These are phyloP conservation scores for Leishmania gerbilli DNA, from an alignment of 208 protist genomes.

Conservation along the genomic window DNA sequence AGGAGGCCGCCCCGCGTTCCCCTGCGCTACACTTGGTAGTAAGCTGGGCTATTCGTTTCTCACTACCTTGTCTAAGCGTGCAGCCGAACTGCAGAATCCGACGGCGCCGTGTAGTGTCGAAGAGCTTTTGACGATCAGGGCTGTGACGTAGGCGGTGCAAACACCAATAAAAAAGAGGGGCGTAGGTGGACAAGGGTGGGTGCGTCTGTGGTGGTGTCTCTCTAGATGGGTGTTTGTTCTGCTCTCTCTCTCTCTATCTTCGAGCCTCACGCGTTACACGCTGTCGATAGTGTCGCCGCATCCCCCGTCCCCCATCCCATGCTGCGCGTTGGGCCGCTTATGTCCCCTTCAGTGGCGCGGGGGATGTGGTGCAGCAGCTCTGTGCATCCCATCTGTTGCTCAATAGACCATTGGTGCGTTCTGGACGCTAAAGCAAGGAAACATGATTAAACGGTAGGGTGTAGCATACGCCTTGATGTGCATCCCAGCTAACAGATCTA, in stretches of 20 bases:
- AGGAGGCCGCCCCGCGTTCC: no score
- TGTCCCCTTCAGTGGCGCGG: no score
- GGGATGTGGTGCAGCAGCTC: not conserved
- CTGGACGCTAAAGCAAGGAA: not conserved
- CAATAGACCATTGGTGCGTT: not conserved
- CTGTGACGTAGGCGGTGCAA: no score
- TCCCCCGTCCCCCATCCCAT: no score
- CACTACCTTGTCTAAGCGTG: not conserved
- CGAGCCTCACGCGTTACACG: not conserved
- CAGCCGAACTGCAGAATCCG: not conserved
- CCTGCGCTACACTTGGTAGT: not conserved
- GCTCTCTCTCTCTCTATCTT: not conserved
- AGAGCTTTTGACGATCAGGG: no score
- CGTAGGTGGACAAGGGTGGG: not conserved
- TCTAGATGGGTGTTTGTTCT: not conserved
- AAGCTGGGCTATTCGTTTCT: slow-evolving; percentile 23
- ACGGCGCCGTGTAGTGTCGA: not conserved
- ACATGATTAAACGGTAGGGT: not conserved
- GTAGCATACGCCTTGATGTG: no score
- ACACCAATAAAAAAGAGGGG: not conserved
- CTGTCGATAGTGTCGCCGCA: not conserved
- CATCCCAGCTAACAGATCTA: not conserved
- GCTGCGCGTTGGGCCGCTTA: no score
- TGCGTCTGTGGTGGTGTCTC: not conserved
- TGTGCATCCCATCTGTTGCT: not conserved